Evolutionary conservation across 2,329 filamentous ascomycete species (phyloP).

Genomic region (Chrysoporthe cubensis): DNA sequence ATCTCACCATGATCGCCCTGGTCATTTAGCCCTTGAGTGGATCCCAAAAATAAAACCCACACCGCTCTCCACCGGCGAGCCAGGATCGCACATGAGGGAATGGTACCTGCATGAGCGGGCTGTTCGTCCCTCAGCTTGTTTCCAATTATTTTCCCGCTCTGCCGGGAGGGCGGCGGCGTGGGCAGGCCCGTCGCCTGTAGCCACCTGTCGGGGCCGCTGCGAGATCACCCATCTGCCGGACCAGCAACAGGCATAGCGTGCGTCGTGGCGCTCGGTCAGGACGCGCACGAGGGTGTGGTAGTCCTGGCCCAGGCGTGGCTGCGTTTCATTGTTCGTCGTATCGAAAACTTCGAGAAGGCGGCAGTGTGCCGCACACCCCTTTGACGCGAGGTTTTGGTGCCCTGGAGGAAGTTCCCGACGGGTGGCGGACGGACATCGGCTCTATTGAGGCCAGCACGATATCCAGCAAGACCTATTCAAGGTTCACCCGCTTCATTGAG

Average conservation of each 20-base stretch:
- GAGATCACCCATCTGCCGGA: slow-evolving; percentile 12
- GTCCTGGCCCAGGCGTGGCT: background rate
- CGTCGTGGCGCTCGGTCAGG: slow-evolving; percentile 9
- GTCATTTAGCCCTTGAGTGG: slow-evolving; percentile 11
- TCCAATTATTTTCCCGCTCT: slow-evolving; percentile 1
- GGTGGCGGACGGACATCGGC: background rate
- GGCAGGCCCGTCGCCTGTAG: background rate
- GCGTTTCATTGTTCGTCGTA: background rate
- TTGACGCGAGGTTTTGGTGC: background rate
- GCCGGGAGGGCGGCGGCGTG: background rate
- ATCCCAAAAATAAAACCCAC: slow-evolving; percentile 17
- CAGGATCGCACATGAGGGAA: slow-evolving; percentile 9
- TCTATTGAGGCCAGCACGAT: background rate
- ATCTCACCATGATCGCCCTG: slow-evolving; percentile 5
- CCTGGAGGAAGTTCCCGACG: background rate
- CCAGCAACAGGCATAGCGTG: slow-evolving; percentile 11
- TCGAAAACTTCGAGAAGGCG: background rate
- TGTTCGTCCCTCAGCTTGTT: slow-evolving; percentile 7
- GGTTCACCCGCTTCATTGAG: background rate
- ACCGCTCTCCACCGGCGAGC: slow-evolving; percentile 2
- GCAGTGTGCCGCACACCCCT: background rate
- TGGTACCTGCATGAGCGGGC: slow-evolving; percentile 22
- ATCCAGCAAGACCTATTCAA: background rate
- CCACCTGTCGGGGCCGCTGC: background rate
- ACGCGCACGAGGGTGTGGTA: slow-evolving; percentile 3